Base-by-base conservation (phyloP, 768 basidiomycete species). In the Dioszegia aurantiaca region DNA sequence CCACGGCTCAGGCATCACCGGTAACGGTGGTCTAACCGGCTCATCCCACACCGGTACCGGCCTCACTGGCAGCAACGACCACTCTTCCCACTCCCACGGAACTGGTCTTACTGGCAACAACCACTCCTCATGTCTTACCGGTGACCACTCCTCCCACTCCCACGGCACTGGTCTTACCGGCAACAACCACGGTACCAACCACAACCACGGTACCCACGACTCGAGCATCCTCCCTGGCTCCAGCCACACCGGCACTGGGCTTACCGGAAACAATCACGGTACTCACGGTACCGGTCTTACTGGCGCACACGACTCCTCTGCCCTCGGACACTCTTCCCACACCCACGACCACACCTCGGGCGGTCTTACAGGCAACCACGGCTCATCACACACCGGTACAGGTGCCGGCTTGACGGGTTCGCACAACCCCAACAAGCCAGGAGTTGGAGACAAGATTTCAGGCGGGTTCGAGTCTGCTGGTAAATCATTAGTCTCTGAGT, bases 391-490 rank as follows among this genome's bases (percentile, higher is more conserved):
- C n/a, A n/a, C n/a, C n/a, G n/a, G n/a, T n/a, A n/a, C n/a, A n/a
- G n/a, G n/a, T n/a, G n/a, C n/a, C n/a, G n/a, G n/a, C n/a, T n/a
- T n/a, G n/a, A n/a, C n/a, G n/a, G n/a, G 33, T 33, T 33, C 33
- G 19, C 28, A 52, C 49, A n/a, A 41, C 14, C 19, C 21, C 21
- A 37, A n/a, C 17, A 59, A 59, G 55, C 62, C 62, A 11, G 40
- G 51, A 3, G 37, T 63, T 9, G 62, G 62, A 11, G 62, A 63
- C 30, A 63, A 63, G 59, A 41, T 63, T 30, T 33, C 59, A 3
- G 62, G 62, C 19, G 52, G 53, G 21, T 23, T 59, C 16, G 41
- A 60, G 10, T 33, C 44, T 19, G 19, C 55, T 33, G 39, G 61
- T 66, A 30, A 54, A 55, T 44, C 33, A 3, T 14, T 26, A 17